Evolutionary conservation across 495 filamentous ascomycete genomes (phyloP).

Genomic region (Entonaema liquescens): DNA sequence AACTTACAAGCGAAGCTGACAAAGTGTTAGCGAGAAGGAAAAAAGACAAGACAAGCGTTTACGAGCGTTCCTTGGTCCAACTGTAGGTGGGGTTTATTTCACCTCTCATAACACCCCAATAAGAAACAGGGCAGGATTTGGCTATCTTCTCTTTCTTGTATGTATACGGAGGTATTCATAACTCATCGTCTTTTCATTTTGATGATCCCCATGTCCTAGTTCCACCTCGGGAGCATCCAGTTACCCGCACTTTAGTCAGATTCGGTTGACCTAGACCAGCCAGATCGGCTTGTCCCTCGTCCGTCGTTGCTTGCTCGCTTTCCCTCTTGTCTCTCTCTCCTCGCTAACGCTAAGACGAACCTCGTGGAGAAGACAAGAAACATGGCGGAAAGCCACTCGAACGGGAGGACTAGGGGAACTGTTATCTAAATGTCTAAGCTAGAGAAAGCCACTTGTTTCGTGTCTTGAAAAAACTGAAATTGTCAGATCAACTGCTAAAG

Average conservation of each 20-base stretch:
- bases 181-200: conserved; percentile 35
- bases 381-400: conserved; percentile 25
- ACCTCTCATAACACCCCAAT: conserved; percentile 37
- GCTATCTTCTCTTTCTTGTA: conserved; percentile 31
- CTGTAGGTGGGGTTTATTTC: conserved; percentile 35
- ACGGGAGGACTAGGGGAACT: conserved; percentile 13
- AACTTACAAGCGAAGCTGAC: conserved; percentile 28
- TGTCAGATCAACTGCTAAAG: conserved; percentile 12
- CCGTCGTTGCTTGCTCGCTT: conserved; percentile 17
- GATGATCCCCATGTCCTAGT: conserved; percentile 39
- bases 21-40: conserved; percentile 15
- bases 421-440: conserved; percentile 8
- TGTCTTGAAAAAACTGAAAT: conserved; percentile 26
- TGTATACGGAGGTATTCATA: conserved; percentile 26
- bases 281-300: conserved; percentile 31
- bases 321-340: conserved; percentile 29
- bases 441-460: conserved; percentile 31
- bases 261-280: conserved; percentile 41
- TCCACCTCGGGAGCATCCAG: conserved; percentile 45
- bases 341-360: conserved; percentile 39
- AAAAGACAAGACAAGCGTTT: conserved; percentile 1
- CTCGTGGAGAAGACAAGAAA: conserved; percentile 25
- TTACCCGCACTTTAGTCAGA: conserved; percentile 44
- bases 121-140: conserved; percentile 42
- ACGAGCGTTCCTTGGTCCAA: conserved; percentile 30